Percentiles rank a stretch among this genome's conserved stretches.
Conservation (phyloP, 1,284 basidiomycete species). For the Cutaneotrichosporon sp. region DNA sequence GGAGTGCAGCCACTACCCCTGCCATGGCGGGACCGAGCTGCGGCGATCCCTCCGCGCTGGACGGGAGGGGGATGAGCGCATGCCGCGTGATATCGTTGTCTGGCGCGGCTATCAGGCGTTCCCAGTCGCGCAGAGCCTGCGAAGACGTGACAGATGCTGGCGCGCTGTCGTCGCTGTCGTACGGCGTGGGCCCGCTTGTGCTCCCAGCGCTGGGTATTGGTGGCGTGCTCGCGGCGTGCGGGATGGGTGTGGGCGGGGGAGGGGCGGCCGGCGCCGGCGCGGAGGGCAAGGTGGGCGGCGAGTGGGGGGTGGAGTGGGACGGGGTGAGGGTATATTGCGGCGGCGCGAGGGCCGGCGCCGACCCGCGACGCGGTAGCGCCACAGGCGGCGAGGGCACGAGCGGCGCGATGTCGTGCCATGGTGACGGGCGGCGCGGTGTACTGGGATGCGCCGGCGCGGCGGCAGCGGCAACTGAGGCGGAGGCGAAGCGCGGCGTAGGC, state of each 20-base stretch:
- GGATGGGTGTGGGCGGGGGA: no score
- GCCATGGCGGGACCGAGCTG: conserved; percentile 3
- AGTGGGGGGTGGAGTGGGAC: no score
- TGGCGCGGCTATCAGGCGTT: conserved; percentile 27
- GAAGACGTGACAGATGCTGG: background rate
- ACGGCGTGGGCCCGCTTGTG: no score
- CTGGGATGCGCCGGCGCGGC: no score
- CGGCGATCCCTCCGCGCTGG: conserved; percentile 11
- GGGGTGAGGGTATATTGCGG: background rate
- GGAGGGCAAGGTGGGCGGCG: background rate
- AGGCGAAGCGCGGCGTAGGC: background rate
- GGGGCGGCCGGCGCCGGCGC: background rate
- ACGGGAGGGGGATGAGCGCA: conserved; percentile 28
- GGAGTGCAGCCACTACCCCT: conserved; percentile 12
- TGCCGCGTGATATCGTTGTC: conserved; percentile 29
- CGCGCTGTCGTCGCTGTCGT: conserved; percentile 1
- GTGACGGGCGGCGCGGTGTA: conserved; percentile 32
- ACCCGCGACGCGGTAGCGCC: background rate
- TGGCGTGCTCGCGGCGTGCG: no score
- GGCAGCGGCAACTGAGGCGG: no score
- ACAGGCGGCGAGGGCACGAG: background rate
- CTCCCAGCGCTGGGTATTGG: background rate
- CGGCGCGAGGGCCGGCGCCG: conserved; percentile 9
- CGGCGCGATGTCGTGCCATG: conserved; percentile 42
- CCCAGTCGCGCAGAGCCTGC: conserved; percentile 40